phyloP scores from a whole-genome alignment of 441 rosid species.

The Populus tomentosa region DNA sequence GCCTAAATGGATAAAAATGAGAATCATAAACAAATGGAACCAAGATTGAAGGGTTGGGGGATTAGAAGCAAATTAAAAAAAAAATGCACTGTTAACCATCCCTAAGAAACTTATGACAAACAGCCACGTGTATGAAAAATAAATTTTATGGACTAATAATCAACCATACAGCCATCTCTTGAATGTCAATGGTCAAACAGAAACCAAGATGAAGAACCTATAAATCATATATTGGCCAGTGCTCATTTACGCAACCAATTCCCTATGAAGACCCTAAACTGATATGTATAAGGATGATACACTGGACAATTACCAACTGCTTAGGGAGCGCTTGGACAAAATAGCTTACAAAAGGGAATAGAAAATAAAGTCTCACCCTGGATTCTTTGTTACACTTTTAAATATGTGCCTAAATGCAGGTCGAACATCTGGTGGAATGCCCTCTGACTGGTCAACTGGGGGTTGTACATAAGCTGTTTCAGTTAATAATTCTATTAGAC shows the following conservation, averaged over 20 bases:
- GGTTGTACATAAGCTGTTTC: conserved; percentile 84
- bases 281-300: background rate
- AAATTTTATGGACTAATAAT: background rate
- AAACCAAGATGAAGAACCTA: background rate
- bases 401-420: conserved; percentile 82
- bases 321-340: background rate
- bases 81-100: background rate
- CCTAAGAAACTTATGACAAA: background rate
- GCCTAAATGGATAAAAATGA: conserved; percentile 38
- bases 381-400: conserved; percentile 46
- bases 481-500: conserved; percentile 67
- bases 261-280: background rate
- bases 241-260: conserved; percentile 10
- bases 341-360: background rate
- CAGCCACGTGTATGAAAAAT: background rate
- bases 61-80: background rate
- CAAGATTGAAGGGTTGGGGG: background rate
- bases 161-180: background rate
- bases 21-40: conserved; percentile 1
- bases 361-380: conserved; percentile 44
- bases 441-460: conserved; percentile 61
- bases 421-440: conserved; percentile 71
- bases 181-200: conserved; percentile 9
- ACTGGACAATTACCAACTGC: background rate
- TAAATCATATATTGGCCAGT: conserved; percentile 2